Evolutionary conservation across 306 rosid genomes (phyloP).

Genomic region (Pachyrhizus erosus): DNA sequence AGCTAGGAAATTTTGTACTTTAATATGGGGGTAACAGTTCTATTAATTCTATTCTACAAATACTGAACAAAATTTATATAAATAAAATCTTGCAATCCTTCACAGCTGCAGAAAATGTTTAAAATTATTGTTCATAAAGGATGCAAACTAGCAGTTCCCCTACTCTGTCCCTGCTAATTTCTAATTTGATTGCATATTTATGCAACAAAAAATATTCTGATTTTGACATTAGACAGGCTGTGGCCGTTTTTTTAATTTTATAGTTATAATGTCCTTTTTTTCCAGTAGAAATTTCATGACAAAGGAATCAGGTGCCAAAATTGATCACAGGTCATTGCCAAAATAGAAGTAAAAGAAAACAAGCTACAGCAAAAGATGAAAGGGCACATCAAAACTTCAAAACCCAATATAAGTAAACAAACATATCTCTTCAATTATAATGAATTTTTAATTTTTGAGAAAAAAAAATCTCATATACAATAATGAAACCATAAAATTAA

Average conservation of each 20-base stretch:
- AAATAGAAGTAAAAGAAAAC: neutral
- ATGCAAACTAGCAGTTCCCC: neutral
- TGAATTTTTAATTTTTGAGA: neutral
- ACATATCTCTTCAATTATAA: slow-evolving; percentile 13
- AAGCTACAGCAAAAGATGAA: slow-evolving; percentile 22
- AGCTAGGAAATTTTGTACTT: neutral
- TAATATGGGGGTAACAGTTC: neutral
- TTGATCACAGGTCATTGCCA: neutral
- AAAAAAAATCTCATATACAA: neutral
- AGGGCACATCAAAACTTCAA: slow-evolving; percentile 1
- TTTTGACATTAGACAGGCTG: neutral
- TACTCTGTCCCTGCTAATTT: neutral
- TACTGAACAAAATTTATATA: slow-evolving; percentile 17
- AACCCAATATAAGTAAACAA: neutral
- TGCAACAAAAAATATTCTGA: neutral
- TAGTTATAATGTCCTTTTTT: neutral
- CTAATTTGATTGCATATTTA: neutral
- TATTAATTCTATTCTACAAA: neutral
- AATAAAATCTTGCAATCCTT: neutral
- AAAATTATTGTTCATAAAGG: neutral
- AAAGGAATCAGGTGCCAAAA: neutral
- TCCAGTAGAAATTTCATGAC: neutral
- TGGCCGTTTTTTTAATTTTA: slow-evolving; percentile 1
- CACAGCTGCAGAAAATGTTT: slow-evolving; percentile 31
- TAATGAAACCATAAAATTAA: neutral